Evolutionary conservation across 2,329 filamentous ascomycete genomes (phyloP), one percentile per base, ranked within the genome.

Genomic region (Curvularia sp.): DNA sequence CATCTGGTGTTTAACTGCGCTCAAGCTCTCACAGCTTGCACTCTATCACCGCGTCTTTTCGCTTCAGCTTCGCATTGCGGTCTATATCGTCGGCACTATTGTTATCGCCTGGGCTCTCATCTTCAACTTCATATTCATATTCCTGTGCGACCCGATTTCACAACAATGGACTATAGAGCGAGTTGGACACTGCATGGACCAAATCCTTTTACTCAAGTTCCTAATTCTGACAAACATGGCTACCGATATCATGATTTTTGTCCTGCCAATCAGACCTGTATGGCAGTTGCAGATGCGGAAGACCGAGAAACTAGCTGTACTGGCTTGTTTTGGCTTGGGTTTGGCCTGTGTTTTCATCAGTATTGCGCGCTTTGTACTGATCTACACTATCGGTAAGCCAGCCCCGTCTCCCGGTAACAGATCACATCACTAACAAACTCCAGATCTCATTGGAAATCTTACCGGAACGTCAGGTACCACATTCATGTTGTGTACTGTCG

Each of bases 101-200:
- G 61, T 68, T 22, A 18, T 67, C 9, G 35, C 61, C 13, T 68
- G 66, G 64, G 66, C 63, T 12, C n/a, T 68, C 22, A 43, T 63
- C 38, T 68, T 68, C 56, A 68, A 68, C 46, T 68, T 68, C 22
- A 26, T 68, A 28, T 67, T 67, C 47, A 55, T 68, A 15, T 68
- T 68, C 41, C 57, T 68, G 15, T 68, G 66, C 56, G 63, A 68
- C n/a, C 66, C 64, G 10, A 66, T 68, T 38, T 39, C 64, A 18
- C 64, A 68, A n/a, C 66, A 68, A 43, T 68, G 66, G 66, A 67
- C 64, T 3, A 39, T 67, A 12, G 33, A 61, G 22, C 64, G 64
- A 38, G 58, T 66, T 20, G 66, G 66, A 44, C 60, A 66, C 48
- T 68, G 66, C 54, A 60, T 68, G 62, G 66, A 68, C 41, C 66